These are phyloP conservation scores for Cystofilobasidium macerans DNA, from an alignment of 768 basidiomycete species.

Conservation along the genomic window DNA sequence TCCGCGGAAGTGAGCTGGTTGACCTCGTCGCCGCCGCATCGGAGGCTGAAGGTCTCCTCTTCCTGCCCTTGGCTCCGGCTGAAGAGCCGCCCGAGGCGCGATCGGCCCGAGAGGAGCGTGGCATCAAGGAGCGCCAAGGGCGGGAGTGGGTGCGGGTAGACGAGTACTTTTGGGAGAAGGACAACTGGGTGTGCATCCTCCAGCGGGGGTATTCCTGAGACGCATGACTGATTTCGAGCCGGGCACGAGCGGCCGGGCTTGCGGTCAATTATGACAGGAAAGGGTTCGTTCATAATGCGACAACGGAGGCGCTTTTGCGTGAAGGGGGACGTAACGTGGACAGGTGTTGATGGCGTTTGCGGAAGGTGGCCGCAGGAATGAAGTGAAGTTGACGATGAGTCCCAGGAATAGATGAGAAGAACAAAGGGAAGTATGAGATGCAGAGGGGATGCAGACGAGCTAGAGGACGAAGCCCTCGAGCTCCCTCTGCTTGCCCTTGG, in stretches of 20 bases:
- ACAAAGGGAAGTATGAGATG: neutral
- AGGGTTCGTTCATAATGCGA: no score
- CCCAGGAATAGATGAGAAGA: neutral
- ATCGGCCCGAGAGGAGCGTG: constrained; percentile 2
- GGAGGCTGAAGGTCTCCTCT: constrained; percentile 45
- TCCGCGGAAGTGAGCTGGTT: constrained; percentile 64
- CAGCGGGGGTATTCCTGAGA: constrained; percentile 5
- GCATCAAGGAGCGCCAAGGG: constrained; percentile 39
- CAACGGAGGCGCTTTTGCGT: no score
- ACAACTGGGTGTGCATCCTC: constrained; percentile 27
- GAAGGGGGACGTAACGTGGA: no score
- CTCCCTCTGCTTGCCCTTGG: neutral
- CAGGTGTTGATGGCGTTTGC: no score
- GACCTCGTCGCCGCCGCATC: constrained; percentile 57
- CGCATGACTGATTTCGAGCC: no score
- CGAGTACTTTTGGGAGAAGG: constrained; percentile 64
- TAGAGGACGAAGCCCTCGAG: constrained; percentile 1
- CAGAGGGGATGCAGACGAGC: neutral
- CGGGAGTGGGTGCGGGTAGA: constrained; percentile 43
- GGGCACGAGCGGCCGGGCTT: no score
- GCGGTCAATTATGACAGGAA: no score
- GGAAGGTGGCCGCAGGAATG: no score
- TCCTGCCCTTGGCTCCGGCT: constrained; percentile 36
- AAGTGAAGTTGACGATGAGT: no score
- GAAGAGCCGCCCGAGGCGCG: neutral